Conservation (phyloP, 2,329 filamentous ascomycete species). For the Fusarium sterilihyphosum region DNA sequence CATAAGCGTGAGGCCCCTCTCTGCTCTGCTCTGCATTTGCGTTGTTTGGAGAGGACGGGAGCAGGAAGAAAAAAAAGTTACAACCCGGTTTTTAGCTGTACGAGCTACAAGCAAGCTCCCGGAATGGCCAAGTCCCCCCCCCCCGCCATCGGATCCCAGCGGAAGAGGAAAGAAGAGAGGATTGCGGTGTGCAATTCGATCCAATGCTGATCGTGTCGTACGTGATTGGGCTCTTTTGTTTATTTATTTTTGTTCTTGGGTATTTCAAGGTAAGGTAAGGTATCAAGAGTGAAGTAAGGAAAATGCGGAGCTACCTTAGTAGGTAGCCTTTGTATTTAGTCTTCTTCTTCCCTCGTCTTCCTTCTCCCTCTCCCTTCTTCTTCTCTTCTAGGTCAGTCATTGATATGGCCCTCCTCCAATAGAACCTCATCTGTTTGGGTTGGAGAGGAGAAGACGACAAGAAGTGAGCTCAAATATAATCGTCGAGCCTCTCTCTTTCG, state of each 20-base stretch:
- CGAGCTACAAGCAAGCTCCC: constrained; percentile 15
- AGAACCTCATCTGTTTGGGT: constrained; percentile 29
- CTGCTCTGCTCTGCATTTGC: constrained; percentile 2
- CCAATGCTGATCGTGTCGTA: constrained; percentile 6
- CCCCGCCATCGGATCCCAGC: constrained; percentile 7
- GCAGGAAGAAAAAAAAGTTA: constrained; percentile 6
- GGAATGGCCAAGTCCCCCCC: constrained; percentile 16
- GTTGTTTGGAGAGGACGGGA: background rate
- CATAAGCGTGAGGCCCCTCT: constrained; percentile 40
- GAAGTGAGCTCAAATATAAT: background rate
- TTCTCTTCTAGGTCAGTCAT: constrained; percentile 30
- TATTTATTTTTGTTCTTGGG: background rate
- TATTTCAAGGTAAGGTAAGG: background rate
- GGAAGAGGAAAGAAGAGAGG: constrained; percentile 3
- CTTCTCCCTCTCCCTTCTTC: constrained; percentile 6
- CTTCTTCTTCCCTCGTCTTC: constrained; percentile 8
- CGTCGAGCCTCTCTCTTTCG: constrained; percentile 20
- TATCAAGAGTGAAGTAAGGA: constrained; percentile 4
- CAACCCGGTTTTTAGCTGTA: constrained; percentile 23
- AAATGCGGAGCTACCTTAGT: constrained; percentile 30
- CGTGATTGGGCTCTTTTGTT: constrained; percentile 9
- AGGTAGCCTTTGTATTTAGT: constrained; percentile 19
- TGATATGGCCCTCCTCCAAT: constrained; percentile 27
- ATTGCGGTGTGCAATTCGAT: constrained; percentile 34
- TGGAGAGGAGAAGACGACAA: constrained; percentile 33